A percentile compares a stretch with the other conserved stretches of the same genome.
Evolutionary conservation across 345 rosid genomes (phyloP).

Genomic region (Pseudoturritis turrita): DNA sequence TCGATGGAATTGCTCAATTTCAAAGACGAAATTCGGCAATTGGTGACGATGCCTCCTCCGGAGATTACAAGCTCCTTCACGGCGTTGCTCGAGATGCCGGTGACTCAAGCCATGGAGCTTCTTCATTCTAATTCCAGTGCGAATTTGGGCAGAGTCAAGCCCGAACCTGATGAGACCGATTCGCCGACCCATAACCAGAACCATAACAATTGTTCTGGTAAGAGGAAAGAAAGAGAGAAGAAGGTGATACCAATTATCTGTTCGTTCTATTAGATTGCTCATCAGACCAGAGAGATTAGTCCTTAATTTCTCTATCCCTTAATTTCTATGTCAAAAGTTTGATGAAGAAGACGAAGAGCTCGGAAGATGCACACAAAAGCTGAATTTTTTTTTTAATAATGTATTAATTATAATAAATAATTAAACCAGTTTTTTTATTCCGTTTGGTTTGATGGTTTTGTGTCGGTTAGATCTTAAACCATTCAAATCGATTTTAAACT

Average conservation of each 20-base stretch:
- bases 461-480: too few relatives aligned
- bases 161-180: slow-evolving; percentile 36
- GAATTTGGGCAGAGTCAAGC: slow-evolving; percentile 35
- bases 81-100: slow-evolving; percentile 65
- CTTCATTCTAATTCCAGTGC: slow-evolving; percentile 40
- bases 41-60: slow-evolving; percentile 38
- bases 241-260: slow-evolving; percentile 36
- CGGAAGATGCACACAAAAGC: slow-evolving; percentile 40
- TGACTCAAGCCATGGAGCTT: slow-evolving; percentile 56
- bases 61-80: slow-evolving; percentile 53
- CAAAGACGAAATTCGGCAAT: slow-evolving; percentile 42
- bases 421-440: too few relatives aligned
- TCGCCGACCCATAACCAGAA: slow-evolving; percentile 37
- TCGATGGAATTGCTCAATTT: slow-evolving; percentile 45
- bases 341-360: slow-evolving; percentile 52
- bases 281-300: neutral
- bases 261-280: neutral
- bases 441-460: too few relatives aligned
- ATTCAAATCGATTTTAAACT: too few relatives aligned
- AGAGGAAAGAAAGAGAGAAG: slow-evolving; percentile 53
- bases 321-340: slow-evolving; percentile 40
- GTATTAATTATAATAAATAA: too few relatives aligned
- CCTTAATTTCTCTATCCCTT: neutral
- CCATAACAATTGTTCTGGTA: slow-evolving; percentile 23
- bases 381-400: too few relatives aligned